phyloP scores from a whole-genome alignment of 257 asterid species.

The Solanum microdontum region DNA sequence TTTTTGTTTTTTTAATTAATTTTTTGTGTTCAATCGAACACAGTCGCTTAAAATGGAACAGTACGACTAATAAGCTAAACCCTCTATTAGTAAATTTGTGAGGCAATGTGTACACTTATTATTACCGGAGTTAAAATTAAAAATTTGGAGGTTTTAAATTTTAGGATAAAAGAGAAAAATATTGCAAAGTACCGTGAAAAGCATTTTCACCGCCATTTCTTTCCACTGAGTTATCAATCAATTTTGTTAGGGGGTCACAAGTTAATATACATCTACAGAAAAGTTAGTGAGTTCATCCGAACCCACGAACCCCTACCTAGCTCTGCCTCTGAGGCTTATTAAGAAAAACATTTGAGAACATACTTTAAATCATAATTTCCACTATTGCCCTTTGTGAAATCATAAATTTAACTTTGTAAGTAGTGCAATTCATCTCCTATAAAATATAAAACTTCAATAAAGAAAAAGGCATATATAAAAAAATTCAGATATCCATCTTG shows the following conservation, averaged over 20 bases:
- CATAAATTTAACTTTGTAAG: not conserved
- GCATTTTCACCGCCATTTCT: not conserved
- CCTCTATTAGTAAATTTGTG: not conserved
- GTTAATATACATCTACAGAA: too few species aligned
- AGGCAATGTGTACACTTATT: not conserved
- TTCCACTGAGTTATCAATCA: too few species aligned
- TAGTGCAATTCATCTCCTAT: not conserved
- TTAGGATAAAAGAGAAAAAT: too few species aligned
- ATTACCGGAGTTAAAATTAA: too few species aligned
- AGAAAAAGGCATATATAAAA: not conserved
- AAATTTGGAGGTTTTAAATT: too few species aligned
- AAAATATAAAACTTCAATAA: not conserved
- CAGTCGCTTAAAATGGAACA: not conserved
- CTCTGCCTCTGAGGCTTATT: not conserved
- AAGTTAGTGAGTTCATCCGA: not conserved
- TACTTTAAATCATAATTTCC: too few species aligned
- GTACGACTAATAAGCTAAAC: not conserved
- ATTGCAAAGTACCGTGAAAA: too few species aligned
- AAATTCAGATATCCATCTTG: too few species aligned
- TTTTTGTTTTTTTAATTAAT: too few species aligned
- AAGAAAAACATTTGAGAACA: not conserved
- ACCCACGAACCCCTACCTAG: too few species aligned
- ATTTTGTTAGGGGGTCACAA: too few species aligned
- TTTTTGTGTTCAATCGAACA: not conserved
- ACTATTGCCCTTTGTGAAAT: not conserved